A percentile compares a stretch with the other conserved stretches of the same genome.
Evolutionary conservation across 192 early-diverging fungal genomes (phyloP).

Genomic region (Coemansia sp.): DNA sequence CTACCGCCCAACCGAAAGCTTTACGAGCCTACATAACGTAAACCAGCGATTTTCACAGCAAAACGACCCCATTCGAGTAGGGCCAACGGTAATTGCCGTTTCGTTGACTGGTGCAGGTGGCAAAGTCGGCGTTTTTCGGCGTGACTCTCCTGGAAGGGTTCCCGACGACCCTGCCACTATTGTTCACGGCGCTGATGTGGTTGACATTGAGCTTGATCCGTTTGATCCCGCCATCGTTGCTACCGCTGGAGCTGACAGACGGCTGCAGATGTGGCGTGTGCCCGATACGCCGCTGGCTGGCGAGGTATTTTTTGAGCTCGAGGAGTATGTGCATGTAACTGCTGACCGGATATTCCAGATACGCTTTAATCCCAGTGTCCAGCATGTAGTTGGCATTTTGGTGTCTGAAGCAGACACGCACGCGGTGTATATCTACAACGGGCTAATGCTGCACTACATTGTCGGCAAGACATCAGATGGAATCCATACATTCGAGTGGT

Average conservation of each 20-base stretch:
- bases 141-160: constrained; percentile 63
- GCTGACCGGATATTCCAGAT: constrained; percentile 44
- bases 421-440: constrained; percentile 40
- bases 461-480: constrained; percentile 31
- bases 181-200: constrained; percentile 56
- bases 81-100: constrained; percentile 64
- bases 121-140: constrained; percentile 67
- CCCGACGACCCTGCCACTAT: constrained; percentile 29
- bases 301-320: constrained; percentile 34
- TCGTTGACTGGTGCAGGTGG: constrained; percentile 77
- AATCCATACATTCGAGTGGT: constrained; percentile 57
- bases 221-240: constrained; percentile 57
- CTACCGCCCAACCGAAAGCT: constrained; percentile 63
- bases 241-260: constrained; percentile 35
- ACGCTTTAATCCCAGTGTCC: constrained; percentile 38
- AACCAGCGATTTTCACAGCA: constrained; percentile 38
- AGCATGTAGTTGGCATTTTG: constrained; percentile 27
- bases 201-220: constrained; percentile 70
- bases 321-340: constrained; percentile 34
- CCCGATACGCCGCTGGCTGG: constrained; percentile 24
- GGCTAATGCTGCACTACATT: constrained; percentile 28
- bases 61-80: constrained; percentile 47
- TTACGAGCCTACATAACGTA: constrained; percentile 57
- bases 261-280: constrained; percentile 46
- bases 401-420: constrained; percentile 25